A percentile compares a stretch with the other conserved stretches of the same genome.
Conservation (phyloP, 352 stramenopile species). For the Thraustochytrium striatum region DNA sequence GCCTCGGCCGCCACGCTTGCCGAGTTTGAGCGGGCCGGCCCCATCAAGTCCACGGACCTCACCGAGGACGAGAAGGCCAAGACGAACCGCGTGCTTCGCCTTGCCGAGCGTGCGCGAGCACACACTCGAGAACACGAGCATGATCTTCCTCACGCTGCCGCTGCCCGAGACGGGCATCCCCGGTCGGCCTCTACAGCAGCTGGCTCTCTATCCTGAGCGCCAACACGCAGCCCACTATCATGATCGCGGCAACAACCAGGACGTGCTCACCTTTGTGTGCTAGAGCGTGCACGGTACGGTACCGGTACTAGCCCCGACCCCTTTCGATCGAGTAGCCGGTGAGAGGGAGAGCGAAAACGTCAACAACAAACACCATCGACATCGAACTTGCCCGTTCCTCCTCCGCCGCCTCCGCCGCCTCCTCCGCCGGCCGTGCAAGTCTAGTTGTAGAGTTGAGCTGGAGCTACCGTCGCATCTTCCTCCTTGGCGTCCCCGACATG, state of each 20-base stretch:
- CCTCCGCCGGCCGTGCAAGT: no score
- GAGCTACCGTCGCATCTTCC: no score
- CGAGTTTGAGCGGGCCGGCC: slow-evolving; percentile 38
- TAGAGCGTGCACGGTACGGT: no score
- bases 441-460: no score
- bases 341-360: no score
- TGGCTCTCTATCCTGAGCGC: slow-evolving; percentile 49
- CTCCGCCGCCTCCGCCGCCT: no score
- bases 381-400: no score
- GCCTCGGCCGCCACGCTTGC: not conserved
- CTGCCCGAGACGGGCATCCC: slow-evolving; percentile 34
- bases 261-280: slow-evolving; percentile 50
- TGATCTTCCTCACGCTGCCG: slow-evolving; percentile 51
- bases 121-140: slow-evolving; percentile 12
- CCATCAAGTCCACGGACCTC: slow-evolving; percentile 18
- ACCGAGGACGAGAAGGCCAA: slow-evolving; percentile 25
- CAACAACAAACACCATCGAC: no score
- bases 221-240: slow-evolving; percentile 36
- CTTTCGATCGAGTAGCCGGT: no score
- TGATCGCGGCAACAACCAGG: slow-evolving; percentile 49
- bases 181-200: slow-evolving; percentile 33
- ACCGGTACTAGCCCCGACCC: no score
- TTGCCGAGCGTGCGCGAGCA: slow-evolving; percentile 28
- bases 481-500: no score
- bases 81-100: slow-evolving; percentile 30